Evolutionary conservation across 352 stramenopile species (phyloP), one percentile per base, ranked within the genome.

Genomic region (Phytophthora tentaculata): DNA sequence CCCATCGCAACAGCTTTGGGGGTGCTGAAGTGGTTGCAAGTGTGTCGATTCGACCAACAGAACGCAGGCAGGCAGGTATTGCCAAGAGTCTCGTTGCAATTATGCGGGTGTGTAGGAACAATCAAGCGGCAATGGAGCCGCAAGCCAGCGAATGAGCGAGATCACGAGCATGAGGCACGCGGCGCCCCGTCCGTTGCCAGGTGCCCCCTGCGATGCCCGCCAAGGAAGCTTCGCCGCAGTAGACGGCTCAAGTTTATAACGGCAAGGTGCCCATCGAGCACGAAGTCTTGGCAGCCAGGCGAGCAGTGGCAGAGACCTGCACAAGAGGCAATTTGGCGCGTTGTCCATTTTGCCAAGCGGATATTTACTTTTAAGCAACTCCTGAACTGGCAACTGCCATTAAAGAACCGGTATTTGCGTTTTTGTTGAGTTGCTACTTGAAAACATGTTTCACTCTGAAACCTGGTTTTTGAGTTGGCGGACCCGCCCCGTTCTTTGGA

Each of bases 181-280:
- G 22, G 22, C 37, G 64, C 44, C 65, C 59, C 39, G 65, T 73
- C 65, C 65, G 65, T 73, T 73, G 50, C 48, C 60, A 19, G 17
- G 44, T 13, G 14, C 41, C 47, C 35, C 59, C 60, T 73, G 53
- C 66, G 60, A 67, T 52, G 54, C 43, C 49, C 62, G 20, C 67
- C 45, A 22, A 58, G 65, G 67, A 74, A 74, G 32, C 37, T 74
- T 74, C 67, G 67, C 50, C 41, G 67, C 67, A 71, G 41, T 48
- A 56, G 59, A 61, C 17, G 19, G 45, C 59, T 69, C 53, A 59
- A 58, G 29, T 44, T n/a, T 39, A 66, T 67, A 74, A 70, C 61
- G 61, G 67, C 67, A 66, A 71, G 16, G 10, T 69, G 66, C 61
- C 66, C 60, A 69, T 73, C 54, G 66, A 56, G 28, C 47, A 54